Evolutionary conservation across 2,329 filamentous ascomycete genomes (phyloP).

Genomic region (Scortechinia acanthostroma): DNA sequence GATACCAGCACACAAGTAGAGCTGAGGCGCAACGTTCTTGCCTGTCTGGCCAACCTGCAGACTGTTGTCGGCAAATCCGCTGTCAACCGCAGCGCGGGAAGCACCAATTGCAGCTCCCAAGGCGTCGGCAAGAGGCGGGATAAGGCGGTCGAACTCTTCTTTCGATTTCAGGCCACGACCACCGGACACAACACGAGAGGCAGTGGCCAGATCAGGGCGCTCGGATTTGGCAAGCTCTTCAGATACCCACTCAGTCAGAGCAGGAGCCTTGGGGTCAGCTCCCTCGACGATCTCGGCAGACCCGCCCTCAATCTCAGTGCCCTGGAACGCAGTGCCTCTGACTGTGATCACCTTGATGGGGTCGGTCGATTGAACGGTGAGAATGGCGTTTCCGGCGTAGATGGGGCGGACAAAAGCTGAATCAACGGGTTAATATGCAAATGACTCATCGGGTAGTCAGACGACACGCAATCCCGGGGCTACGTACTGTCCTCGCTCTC

Average conservation of each 20-base stretch:
- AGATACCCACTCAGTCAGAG: constrained; percentile 79
- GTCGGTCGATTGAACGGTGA: constrained; percentile 88
- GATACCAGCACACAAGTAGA: constrained; percentile 93
- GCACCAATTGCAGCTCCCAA: constrained; percentile 94
- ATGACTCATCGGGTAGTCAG: neutral
- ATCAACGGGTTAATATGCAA: constrained; percentile 21
- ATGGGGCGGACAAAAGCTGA: constrained; percentile 81
- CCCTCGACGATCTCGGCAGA: constrained; percentile 75
- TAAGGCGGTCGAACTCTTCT: constrained; percentile 89
- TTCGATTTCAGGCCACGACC: constrained; percentile 94
- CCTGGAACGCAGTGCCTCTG: constrained; percentile 83
- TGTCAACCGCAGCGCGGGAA: constrained; percentile 89
- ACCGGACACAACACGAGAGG: constrained; percentile 81
- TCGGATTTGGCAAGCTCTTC: constrained; percentile 91
- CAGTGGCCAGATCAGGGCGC: constrained; percentile 86
- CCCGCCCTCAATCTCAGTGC: constrained; percentile 64
- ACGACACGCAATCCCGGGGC: neutral
- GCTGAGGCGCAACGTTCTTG: constrained; percentile 92
- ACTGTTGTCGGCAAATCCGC: constrained; percentile 96
- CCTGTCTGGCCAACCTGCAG: constrained; percentile 96
- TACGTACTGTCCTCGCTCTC: constrained; percentile 72
- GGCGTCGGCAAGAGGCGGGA: constrained; percentile 84
- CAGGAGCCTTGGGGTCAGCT: constrained; percentile 71
- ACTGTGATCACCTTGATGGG: constrained; percentile 83
- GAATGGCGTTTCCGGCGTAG: constrained; percentile 94